Base-by-base conservation (phyloP, 2,329 filamentous ascomycete genomes). In the Aspergillus brasiliensis region DNA sequence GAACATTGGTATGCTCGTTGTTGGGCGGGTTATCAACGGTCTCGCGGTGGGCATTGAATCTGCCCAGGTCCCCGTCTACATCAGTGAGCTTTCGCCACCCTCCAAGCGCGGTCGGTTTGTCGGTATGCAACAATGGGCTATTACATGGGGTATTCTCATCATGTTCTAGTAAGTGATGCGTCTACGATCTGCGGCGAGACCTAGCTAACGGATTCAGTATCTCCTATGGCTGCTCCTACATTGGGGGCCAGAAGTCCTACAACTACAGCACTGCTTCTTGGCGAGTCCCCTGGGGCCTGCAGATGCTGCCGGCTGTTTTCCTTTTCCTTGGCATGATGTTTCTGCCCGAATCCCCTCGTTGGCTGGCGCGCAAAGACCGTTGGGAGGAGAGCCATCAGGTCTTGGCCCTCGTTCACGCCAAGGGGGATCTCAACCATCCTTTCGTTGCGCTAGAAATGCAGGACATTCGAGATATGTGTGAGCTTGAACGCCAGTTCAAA, bases 101-200 rank as follows among this genome's bases (percentile, higher is more conserved):
- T 78, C 77, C 34, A 83, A 81, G 68, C 80, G 84, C 65, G 84
- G 84, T 17, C 83, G 87, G 42, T 81, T 93, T 37, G 88, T 92
- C 27, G 87, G 88, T 55, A 84, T 86, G 49, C 89, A 92, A 73
- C 90, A 92, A 73, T 89, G 88, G 81, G 88, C 88, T 25, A 91
- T 92, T 62, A 90, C 89, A 64, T 90, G 82, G 82, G 87, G 85
- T 63, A 89, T 89, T 64, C 70, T 89, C 60, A 87, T 89, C 75
- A 89, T 89, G 86, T 90, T 88, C 78, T 88, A 74, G 86, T 73
- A 71, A 60, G 68, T 66, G 2, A 17, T 2, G 5, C 8, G 8
- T 11, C 5, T 11, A 6, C 8, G n/a, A 34, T 8, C 7, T 3
- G 8, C 8, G 11, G 6, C 8, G n/a, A 13, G 5, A 11, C 10